Conservation (phyloP, 805 yeast species). For the Saturnispora kantuleensis region DNA sequence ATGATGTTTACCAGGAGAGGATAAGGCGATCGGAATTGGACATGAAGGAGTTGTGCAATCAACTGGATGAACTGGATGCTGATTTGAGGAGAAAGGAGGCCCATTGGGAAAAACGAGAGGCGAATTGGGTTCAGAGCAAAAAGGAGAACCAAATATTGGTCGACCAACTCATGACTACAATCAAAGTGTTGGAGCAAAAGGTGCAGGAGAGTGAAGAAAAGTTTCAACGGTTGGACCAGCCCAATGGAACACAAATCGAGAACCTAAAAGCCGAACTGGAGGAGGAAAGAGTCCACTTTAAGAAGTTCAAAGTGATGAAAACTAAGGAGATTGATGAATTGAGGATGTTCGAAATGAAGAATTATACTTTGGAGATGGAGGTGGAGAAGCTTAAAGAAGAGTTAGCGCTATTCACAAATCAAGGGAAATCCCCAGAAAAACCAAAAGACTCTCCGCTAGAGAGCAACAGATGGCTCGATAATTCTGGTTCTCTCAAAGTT, state of each 20-base stretch:
- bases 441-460: background rate
- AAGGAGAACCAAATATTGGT: conserved; percentile 42
- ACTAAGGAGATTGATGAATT: conserved; percentile 12
- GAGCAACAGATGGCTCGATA: conserved; percentile 3
- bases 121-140: conserved; percentile 36
- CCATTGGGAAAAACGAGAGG: conserved; percentile 35
- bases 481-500: conserved; percentile 22
- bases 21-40: conserved; percentile 36
- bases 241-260: background rate
- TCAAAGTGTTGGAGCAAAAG: conserved; percentile 44
- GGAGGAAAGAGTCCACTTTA: conserved; percentile 4
- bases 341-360: conserved; percentile 14
- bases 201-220: conserved; percentile 43
- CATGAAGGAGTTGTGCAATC: conserved; percentile 37
- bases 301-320: conserved; percentile 10
- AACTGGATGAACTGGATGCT: conserved; percentile 41
- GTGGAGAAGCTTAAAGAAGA: conserved; percentile 10
- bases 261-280: conserved; percentile 2
- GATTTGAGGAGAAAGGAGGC: conserved; percentile 36
- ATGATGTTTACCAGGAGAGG: conserved; percentile 12
- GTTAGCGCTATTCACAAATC: background rate
- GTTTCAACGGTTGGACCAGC: background rate
- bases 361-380: conserved; percentile 11
- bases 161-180: conserved; percentile 48
- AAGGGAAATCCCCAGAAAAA: background rate